Conservation (phyloP, 305 asterid genomes). For the Solanum chacoense region DNA sequence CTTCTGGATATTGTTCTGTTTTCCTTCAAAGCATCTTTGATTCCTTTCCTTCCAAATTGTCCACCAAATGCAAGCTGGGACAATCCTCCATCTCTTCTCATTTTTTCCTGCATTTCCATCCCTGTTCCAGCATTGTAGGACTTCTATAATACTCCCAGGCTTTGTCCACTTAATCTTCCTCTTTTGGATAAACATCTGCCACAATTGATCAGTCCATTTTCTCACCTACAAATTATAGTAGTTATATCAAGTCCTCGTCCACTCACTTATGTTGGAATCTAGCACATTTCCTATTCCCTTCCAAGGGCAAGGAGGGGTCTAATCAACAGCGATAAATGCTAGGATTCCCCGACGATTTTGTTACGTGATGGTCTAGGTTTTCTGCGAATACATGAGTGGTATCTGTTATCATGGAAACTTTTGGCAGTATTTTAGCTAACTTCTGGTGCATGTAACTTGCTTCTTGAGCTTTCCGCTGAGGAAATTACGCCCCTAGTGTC, state of each 20-base stretch:
- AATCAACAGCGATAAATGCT: background rate
- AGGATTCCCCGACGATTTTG: background rate
- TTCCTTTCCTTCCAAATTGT: too few species aligned
- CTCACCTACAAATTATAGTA: background rate
- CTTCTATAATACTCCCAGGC: too few species aligned
- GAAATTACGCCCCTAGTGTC: background rate
- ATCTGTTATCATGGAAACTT: background rate
- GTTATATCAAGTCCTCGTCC: background rate
- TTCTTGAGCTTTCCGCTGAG: background rate
- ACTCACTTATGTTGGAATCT: background rate
- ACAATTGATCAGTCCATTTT: too few species aligned
- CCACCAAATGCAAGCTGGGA: too few species aligned
- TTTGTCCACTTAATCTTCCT: too few species aligned
- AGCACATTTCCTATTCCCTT: background rate
- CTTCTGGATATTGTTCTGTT: too few species aligned
- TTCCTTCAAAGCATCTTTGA: too few species aligned
- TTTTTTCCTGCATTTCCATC: too few species aligned
- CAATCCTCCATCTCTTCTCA: too few species aligned
- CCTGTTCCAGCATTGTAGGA: too few species aligned
- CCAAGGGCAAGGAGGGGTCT: background rate
- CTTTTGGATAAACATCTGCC: too few species aligned
- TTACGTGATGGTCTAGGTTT: background rate
- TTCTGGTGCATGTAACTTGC: background rate
- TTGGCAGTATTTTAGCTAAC: background rate
- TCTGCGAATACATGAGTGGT: background rate